These are phyloP conservation scores for Fusarium torulosum DNA, from an alignment of 2,329 filamentous ascomycete species.

Conservation along the genomic window DNA sequence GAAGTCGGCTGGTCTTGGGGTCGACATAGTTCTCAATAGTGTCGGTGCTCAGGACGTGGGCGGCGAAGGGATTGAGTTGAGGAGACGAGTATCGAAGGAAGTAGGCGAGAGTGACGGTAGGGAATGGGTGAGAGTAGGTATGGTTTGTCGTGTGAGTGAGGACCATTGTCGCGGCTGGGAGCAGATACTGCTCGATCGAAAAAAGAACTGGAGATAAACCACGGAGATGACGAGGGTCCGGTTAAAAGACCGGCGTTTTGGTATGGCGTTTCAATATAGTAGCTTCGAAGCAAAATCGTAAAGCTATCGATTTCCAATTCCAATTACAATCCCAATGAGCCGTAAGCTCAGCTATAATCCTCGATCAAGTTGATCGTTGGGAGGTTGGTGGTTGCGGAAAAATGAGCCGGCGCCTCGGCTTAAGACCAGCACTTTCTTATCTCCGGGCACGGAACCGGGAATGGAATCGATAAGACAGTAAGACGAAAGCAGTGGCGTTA, in stretches of 20 bases:
- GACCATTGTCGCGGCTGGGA: conserved; percentile 63
- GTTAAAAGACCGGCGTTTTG: conserved; percentile 25
- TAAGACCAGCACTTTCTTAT: conserved; percentile 41
- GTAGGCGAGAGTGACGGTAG: conserved; percentile 88
- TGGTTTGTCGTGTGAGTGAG: conserved; percentile 75
- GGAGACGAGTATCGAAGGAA: conserved; percentile 85
- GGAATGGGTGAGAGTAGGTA: conserved; percentile 83
- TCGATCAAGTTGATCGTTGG: conserved; percentile 31
- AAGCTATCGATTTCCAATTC: conserved; percentile 9
- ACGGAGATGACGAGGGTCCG: conserved; percentile 23
- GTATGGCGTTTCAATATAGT: conserved; percentile 8
- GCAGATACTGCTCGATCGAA: conserved; percentile 28
- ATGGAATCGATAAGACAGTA: conserved; percentile 21
- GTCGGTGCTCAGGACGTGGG: conserved; percentile 85
- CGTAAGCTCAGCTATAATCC: conserved; percentile 28
- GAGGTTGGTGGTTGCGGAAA: conserved; percentile 45
- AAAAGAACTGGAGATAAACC: conserved; percentile 19
- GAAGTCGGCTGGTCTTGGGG: conserved; percentile 77
- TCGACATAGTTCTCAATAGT: conserved; percentile 82
- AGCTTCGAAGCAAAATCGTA: conserved; percentile 7
- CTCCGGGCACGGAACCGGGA: conserved; percentile 35
- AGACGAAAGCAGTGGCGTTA: conserved; percentile 10
- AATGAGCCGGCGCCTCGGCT: conserved; percentile 45
- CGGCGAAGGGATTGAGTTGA: conserved; percentile 80
- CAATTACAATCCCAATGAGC: conserved; percentile 32